A percentile compares a stretch with the other conserved stretches of the same genome.
These are phyloP conservation scores for Artemisia argyi DNA, from an alignment of 129 eudicot genomes.

Conservation along the genomic window DNA sequence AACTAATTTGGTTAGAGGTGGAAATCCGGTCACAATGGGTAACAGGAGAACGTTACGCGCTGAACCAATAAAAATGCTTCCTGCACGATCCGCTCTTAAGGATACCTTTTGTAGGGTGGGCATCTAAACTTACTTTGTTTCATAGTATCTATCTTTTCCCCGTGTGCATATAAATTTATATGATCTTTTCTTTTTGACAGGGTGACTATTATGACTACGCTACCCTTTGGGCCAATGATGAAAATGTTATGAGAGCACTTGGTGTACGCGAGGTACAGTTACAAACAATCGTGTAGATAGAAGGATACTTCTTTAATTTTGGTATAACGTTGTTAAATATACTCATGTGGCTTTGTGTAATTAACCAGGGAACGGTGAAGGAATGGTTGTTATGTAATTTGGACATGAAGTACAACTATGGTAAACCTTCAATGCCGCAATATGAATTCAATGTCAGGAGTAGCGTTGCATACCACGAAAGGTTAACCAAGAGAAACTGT, in stretches of 20 bases:
- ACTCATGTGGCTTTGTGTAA: neutral
- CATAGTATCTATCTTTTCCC: neutral
- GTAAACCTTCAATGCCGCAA: slow-evolving; percentile 20
- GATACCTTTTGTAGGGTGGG: slow-evolving; percentile 29
- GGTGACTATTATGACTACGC: slow-evolving; percentile 29
- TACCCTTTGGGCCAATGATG: slow-evolving; percentile 30
- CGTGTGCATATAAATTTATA: neutral
- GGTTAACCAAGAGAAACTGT: slow-evolving; percentile 25
- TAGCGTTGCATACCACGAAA: slow-evolving; percentile 24
- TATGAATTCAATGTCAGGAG: slow-evolving; percentile 24
- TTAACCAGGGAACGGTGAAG: slow-evolving; percentile 25
- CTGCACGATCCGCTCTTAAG: neutral
- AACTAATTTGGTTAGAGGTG: slow-evolving; percentile 28
- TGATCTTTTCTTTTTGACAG: neutral
- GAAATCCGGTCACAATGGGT: slow-evolving; percentile 10
- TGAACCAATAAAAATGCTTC: slow-evolving; percentile 23
- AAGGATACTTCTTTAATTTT: neutral
- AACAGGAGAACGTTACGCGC: slow-evolving; percentile 4
- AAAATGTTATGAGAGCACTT: slow-evolving; percentile 31
- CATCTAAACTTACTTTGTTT: too few species aligned
- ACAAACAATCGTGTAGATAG: neutral
- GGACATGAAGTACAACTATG: slow-evolving; percentile 27
- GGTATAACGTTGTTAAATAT: neutral
- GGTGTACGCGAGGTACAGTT: slow-evolving; percentile 19
- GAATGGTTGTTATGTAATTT: slow-evolving; percentile 29